These are phyloP conservation scores for Ceratocystis harringtonii DNA, from an alignment of 2,329 filamentous ascomycete species.

Conservation along the genomic window DNA sequence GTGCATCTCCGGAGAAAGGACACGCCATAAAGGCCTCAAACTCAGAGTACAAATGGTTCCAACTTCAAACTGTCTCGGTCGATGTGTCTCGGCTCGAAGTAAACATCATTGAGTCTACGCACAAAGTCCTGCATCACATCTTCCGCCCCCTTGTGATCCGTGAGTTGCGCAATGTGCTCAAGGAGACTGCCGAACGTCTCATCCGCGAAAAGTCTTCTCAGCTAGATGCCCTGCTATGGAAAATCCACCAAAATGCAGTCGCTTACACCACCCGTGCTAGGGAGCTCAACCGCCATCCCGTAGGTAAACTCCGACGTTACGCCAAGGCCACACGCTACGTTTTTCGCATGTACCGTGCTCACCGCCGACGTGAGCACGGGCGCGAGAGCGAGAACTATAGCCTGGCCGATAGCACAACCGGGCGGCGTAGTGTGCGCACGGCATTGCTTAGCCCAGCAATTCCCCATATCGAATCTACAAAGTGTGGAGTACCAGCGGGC, in stretches of 20 bases:
- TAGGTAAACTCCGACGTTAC: conserved; percentile 81
- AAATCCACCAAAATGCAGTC: conserved; percentile 72
- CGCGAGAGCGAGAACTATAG: neutral
- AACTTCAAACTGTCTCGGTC: conserved; percentile 78
- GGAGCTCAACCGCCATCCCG: conserved; percentile 46
- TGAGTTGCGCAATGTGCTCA: conserved; percentile 66
- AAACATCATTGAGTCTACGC: conserved; percentile 86
- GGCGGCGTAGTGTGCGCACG: neutral
- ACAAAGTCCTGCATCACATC: conserved; percentile 76
- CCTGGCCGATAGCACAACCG: neutral
- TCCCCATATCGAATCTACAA: neutral
- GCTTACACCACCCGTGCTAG: conserved; percentile 50
- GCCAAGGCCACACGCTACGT: conserved; percentile 26
- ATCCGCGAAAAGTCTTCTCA: conserved; percentile 71
- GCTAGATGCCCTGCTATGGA: conserved; percentile 56
- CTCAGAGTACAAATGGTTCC: conserved; percentile 54
- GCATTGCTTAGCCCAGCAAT: neutral
- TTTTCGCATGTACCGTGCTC: conserved; percentile 4
- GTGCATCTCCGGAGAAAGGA: conserved; percentile 57
- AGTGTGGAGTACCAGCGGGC: neutral
- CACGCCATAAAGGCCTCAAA: conserved; percentile 21
- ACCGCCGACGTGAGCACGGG: conserved; percentile 1
- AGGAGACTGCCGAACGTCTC: conserved; percentile 78
- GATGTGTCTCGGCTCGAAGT: conserved; percentile 69
- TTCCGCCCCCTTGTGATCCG: conserved; percentile 80